Evolutionary conservation across 2,329 filamentous ascomycete species (phyloP).

Genomic region (Ceratocystis cubensis): DNA sequence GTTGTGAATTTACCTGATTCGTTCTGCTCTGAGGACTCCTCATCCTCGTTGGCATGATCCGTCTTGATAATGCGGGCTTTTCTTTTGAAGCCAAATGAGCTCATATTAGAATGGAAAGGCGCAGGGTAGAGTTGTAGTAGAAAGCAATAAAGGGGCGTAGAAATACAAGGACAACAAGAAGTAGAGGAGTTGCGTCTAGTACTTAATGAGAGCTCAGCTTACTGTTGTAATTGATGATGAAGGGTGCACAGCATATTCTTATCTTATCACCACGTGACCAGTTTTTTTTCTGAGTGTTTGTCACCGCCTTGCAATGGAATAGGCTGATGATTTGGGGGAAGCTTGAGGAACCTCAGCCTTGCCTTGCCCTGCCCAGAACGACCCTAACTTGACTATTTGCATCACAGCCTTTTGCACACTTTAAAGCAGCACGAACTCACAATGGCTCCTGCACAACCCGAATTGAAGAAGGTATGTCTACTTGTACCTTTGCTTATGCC

Average conservation of each 20-base stretch:
- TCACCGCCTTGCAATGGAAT: neutral
- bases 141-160: too few relatives aligned
- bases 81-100: conserved; percentile 43
- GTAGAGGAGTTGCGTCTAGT: too few relatives aligned
- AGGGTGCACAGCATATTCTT: conserved; percentile 20
- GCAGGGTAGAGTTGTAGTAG: too few relatives aligned
- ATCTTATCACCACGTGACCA: conserved; percentile 42
- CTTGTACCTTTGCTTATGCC: neutral
- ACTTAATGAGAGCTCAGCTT: too few relatives aligned
- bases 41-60: conserved; percentile 49
- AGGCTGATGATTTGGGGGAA: neutral
- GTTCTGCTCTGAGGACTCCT: conserved; percentile 10
- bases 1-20: conserved; percentile 14
- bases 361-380: neutral
- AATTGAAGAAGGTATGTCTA: conserved; percentile 78
- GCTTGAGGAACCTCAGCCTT: conserved; percentile 13
- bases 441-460: conserved; percentile 98
- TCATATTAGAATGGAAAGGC: conserved; percentile 31
- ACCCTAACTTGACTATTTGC: neutral
- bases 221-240: neutral
- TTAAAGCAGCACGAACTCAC: conserved; percentile 28
- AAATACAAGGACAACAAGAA: too few relatives aligned
- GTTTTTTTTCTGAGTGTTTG: conserved; percentile 23
- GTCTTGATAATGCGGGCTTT: conserved; percentile 68
- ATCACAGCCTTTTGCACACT: conserved; percentile 4